Conservation (phyloP, 2,329 filamentous ascomycete genomes). For the Claviceps maximensis region DNA sequence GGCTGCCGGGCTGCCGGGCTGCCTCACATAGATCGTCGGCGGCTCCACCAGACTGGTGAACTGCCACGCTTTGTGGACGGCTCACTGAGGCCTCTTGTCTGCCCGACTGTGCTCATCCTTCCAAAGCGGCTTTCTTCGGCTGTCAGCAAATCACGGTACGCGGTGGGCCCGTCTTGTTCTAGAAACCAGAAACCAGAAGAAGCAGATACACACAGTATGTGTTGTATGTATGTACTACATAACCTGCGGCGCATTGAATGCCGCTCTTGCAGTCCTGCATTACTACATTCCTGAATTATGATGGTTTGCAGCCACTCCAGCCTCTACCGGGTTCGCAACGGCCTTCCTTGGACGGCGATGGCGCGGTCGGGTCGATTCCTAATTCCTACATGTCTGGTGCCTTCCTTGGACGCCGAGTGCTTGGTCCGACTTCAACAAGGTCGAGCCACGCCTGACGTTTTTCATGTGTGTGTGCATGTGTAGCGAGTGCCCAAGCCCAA, state of each 20-base stretch:
- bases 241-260: background rate
- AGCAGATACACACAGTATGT: too few species aligned
- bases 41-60: too few species aligned
- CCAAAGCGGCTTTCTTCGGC: slow-evolving; percentile 8
- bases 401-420: too few species aligned
- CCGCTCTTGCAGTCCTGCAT: background rate
- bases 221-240: background rate
- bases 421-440: background rate
- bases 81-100: background rate
- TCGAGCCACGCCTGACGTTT: background rate
- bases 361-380: too few species aligned
- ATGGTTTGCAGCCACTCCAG: background rate
- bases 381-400: too few species aligned
- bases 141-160: slow-evolving; percentile 15
- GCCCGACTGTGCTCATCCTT: background rate
- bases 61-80: background rate
- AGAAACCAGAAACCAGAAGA: background rate
- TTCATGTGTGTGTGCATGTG: too few species aligned
- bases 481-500: too few species aligned
- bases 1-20: too few species aligned
- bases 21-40: background rate
- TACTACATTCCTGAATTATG: background rate
- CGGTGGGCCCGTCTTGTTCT: slow-evolving; percentile 9
- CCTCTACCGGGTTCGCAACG: too few species aligned
- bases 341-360: too few species aligned